Conservation (phyloP, 331 rosid genomes). For the Malus hybrid region DNA sequence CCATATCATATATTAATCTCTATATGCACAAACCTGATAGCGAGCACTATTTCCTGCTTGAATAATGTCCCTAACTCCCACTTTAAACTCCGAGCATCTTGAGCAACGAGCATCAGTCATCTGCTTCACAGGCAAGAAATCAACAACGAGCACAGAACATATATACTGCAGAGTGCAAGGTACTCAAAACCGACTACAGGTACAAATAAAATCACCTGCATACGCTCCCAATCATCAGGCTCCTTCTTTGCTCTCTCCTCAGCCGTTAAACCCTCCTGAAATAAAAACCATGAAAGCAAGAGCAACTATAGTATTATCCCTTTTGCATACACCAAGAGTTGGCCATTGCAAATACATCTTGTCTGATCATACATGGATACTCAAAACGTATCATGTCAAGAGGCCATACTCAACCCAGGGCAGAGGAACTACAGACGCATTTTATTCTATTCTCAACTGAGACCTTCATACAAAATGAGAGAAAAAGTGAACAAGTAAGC, state of each 20-base stretch:
- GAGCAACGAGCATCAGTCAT: constrained; percentile 93
- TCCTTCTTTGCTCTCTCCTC: constrained; percentile 65
- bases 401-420: background rate
- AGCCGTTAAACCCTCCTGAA: constrained; percentile 81
- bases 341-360: background rate
- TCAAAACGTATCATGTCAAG: background rate
- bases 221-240: constrained; percentile 65
- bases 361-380: background rate
- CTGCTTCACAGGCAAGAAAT: constrained; percentile 35
- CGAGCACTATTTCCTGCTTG: constrained; percentile 83
- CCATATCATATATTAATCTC: background rate
- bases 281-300: background rate
- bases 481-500: background rate
- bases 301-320: background rate
- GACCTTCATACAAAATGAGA: background rate
- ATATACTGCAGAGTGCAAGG: background rate
- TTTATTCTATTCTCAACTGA: background rate
- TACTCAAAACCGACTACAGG: background rate
- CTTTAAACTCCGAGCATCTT: constrained; percentile 66
- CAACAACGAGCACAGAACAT: constrained; percentile 12
- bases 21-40: constrained; percentile 52
- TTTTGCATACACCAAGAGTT: background rate
- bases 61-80: constrained; percentile 79
- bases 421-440: background rate
- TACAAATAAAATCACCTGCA: constrained; percentile 55